Base-by-base conservation (phyloP, 768 basidiomycete genomes). In the Tremella fuciformis region DNA sequence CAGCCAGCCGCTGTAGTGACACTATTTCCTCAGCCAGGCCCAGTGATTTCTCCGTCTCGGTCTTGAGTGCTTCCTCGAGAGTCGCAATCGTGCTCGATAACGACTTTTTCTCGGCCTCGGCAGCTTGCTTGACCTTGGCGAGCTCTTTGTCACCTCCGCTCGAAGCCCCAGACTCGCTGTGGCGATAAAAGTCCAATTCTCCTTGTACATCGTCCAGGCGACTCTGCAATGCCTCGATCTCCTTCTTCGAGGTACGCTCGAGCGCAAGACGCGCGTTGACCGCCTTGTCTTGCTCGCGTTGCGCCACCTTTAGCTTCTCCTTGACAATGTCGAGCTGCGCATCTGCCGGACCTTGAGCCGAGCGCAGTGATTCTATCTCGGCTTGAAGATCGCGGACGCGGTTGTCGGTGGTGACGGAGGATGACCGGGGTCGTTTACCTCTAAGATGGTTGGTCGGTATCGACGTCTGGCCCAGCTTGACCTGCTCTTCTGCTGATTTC, bases 191-290 rank as follows among this genome's bases (percentile, higher is more conserved):
- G 8, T 75, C 69, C 29, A 76, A 53, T 59, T 77, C 76, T 19
- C 70, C 72, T 19, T 63, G 69, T 7, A 62, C 58, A 39, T 76
- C 74, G 9, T 75, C 72, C 42, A 77, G 49, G 18, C 65, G 57
- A 34, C 53, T 53, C 50, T 69, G 53, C 46, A 75, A 26, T 0
- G 58, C 65, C 11, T 74, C 72, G 9, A 72, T 53, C 26, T 70
- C 66, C 25, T 66, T 66, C 53, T 66, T 65, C 13, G 62, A 44
- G 1, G 62, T 41, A 3, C 67, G 55, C 57, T 77, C 74, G 0
- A 67, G 18, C 1, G 74, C 70, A 48, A 77, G 57, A 50, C 74
- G 73, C 48, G 73, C 71, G 60, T 77, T 77, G 21, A 71, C 71
- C 18, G 70, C 63, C 50, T 76, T 75, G 56, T 74, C 60, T 13